Evolutionary conservation across 2,329 filamentous ascomycete genomes (phyloP), one percentile per base, ranked within the genome.

Genomic region (Teratosphaeria nubilosa): DNA sequence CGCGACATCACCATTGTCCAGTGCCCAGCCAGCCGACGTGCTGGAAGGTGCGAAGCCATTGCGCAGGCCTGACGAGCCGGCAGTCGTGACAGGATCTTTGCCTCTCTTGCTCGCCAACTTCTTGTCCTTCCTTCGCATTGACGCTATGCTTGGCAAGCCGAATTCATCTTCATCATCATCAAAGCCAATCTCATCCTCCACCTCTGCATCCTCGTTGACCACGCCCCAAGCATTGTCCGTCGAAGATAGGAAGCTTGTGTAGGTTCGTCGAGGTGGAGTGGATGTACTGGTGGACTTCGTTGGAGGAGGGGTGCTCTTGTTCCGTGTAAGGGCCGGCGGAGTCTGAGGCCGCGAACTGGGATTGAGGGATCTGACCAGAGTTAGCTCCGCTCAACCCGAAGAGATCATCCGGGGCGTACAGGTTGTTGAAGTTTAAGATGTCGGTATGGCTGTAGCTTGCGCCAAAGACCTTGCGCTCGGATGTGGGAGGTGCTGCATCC

Each of bases 381-480:
- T 48, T 22, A 48, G 41, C n/a, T 6, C 22, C 20, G 41, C 9
- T n/a, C 20, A 22, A 48, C n/a, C 16, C 20, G 16, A 22, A 48
- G 41, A 48, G 20, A 30, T 10, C n/a, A 56, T 54, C 16, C 32
- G 41, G 50, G n/a, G 22, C 82, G 64, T 81, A 94, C 90, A 92
- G 68, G 30, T 85, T 83, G 69, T 90, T 89, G 69, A 92, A 87
- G 74, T 92, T 95, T 67, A 96, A 80, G 70, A 96, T 90, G 75
- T 97, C 91, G 30, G 92, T 90, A 74, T 99, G 94, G 14, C 94
- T 97, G 72, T 99, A 99, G 52, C 91, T 87, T 58, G 94, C 94
- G 65, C 94, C 94, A 60, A 97, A 88, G 37, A 99, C 88, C 61
- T 92, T 82, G 68, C 55, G 85, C 76, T 66, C 77, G 71, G 65